Evolutionary conservation across 768 basidiomycete species (phyloP), one percentile per base, ranked within the genome.

Genomic region (Hericium rajendrae): DNA sequence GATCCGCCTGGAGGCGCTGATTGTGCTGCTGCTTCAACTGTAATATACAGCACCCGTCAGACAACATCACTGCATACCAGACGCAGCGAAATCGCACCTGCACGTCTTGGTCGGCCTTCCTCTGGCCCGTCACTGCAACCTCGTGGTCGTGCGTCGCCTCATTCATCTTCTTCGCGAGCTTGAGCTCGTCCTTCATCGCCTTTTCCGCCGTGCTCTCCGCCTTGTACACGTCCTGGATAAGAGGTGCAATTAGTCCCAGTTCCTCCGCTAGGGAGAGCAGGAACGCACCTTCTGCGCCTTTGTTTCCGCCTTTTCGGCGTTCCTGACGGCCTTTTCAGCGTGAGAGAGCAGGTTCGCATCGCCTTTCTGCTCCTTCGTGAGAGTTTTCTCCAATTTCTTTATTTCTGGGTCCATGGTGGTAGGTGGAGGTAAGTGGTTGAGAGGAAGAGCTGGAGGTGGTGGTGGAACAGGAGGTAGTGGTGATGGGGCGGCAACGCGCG

Each of bases 81-180:
- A 22, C 22, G 22, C 22, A 22, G 22, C 22, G 22, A 52, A 15
- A 22, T 6, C 48, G 22, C 26, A 76, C 82, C 69, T 78, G 69
- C 18, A 76, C 68, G 28, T 76, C 72, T 39, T 75, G 72, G 61
- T 76, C 72, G 0, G 78, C 77, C 48, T 66, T 72, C 55, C 71
- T 71, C 22, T 76, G 65, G 51, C 74, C 65, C 15, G 77, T 68
- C 18, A 78, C 55, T 2, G 81, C 78, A 16, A 72, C 63, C 22
- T 85, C 77, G 59, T 83, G 82, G 18, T 72, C 67, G 59, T 81
- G 76, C 15, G 75, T 73, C 8, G 82, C 79, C 53, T 80, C 74
- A 66, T 79, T 77, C 51, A 83, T 67, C 22, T 74, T 73, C 55
- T 76, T 73, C n/a, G 77, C 72, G 4, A 75, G 69, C 59, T 74